A percentile compares a stretch with the other conserved stretches of the same genome.
These are phyloP conservation scores for Apiospora rasikravindrae DNA, from an alignment of 2,329 filamentous ascomycete genomes.

Conservation along the genomic window DNA sequence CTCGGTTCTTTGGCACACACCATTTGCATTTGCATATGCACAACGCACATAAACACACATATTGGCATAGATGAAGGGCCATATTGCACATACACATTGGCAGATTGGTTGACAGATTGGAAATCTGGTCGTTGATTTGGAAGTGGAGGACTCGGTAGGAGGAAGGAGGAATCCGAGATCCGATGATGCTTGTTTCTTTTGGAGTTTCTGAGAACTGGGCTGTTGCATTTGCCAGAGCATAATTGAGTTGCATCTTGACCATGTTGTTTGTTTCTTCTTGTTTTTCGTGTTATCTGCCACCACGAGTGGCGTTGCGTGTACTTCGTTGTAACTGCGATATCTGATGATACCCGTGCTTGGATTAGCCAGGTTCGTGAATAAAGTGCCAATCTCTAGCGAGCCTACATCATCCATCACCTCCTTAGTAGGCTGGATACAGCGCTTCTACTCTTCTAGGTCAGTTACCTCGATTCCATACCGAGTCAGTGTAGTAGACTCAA, in stretches of 20 bases:
- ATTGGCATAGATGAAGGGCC: background rate
- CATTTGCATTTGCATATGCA: background rate
- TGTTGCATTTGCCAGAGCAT: background rate
- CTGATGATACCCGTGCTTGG: background rate
- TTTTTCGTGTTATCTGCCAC: background rate
- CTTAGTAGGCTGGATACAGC: no score
- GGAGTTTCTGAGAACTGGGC: background rate
- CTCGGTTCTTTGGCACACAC: background rate
- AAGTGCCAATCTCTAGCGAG: background rate
- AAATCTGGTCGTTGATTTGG: background rate
- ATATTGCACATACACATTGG: background rate
- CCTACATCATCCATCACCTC: no score
- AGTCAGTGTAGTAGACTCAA: no score
- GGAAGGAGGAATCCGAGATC: background rate
- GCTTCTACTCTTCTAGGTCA: no score
- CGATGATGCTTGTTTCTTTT: conserved; percentile 3
- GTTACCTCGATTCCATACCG: no score
- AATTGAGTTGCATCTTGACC: background rate
- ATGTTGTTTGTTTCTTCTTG: background rate
- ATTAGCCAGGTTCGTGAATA: background rate
- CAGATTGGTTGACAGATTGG: background rate
- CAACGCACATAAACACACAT: background rate
- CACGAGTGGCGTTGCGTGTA: background rate
- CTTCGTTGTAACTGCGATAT: background rate
- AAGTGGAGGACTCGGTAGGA: background rate